These are phyloP conservation scores for Dactylellina cionopaga DNA, from an alignment of 2,329 filamentous ascomycete genomes.

Conservation along the genomic window DNA sequence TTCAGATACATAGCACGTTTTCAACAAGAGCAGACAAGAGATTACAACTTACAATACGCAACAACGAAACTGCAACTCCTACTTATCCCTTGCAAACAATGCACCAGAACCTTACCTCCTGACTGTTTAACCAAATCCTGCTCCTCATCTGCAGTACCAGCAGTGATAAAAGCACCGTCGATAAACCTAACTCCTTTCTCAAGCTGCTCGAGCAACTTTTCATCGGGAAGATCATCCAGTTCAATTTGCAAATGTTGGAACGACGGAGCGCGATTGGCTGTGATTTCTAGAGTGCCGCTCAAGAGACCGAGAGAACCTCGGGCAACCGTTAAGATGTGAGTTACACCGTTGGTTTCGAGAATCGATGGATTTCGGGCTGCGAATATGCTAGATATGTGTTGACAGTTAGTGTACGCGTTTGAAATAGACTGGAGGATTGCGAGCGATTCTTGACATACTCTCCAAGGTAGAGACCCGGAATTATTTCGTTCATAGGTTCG, in stretches of 20 bases:
- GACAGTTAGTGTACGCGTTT: neutral
- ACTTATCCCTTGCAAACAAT: slow-evolving; percentile 48
- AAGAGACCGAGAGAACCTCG: slow-evolving; percentile 36
- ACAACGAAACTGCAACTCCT: slow-evolving; percentile 46
- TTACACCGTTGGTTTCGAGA: slow-evolving; percentile 15
- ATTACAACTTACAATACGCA: slow-evolving; percentile 34
- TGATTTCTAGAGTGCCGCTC: slow-evolving; percentile 15
- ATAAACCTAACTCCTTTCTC: slow-evolving; percentile 36
- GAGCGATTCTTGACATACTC: slow-evolving; percentile 16
- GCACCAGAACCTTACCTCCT: slow-evolving; percentile 18
- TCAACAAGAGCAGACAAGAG: neutral
- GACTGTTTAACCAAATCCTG: too few relatives aligned
- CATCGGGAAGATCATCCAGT: slow-evolving; percentile 33
- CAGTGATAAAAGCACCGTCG: neutral
- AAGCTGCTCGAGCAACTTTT: slow-evolving; percentile 30
- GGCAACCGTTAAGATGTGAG: slow-evolving; percentile 36
- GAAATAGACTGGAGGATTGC: neutral
- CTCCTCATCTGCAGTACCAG: neutral
- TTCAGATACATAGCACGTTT: neutral
- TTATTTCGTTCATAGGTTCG: slow-evolving; percentile 46
- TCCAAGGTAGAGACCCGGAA: slow-evolving; percentile 33
- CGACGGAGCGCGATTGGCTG: neutral
- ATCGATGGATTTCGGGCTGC: slow-evolving; percentile 26
- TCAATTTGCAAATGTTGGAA: slow-evolving; percentile 44
- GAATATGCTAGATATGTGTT: slow-evolving; percentile 23